Conservation (phyloP, 306 rosid species). For the Trifolium fragiferum region DNA sequence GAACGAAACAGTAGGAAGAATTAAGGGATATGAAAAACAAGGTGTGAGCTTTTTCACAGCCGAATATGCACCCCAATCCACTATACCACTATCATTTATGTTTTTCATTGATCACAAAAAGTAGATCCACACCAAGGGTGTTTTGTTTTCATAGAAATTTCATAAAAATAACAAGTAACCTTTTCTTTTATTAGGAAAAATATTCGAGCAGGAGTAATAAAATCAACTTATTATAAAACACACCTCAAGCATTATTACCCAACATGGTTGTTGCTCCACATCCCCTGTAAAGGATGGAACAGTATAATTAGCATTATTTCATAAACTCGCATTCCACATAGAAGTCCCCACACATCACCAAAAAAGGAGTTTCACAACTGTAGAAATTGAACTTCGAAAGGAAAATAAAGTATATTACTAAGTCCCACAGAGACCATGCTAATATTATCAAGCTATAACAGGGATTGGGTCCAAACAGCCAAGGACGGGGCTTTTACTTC, state of each 20-base stretch:
- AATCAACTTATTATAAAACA: slow-evolving; percentile 43
- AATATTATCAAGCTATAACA: slow-evolving; percentile 22
- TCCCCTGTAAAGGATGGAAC: slow-evolving; percentile 57
- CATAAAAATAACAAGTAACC: slow-evolving; percentile 5
- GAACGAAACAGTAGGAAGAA: slow-evolving; percentile 15
- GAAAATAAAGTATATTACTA: slow-evolving; percentile 17
- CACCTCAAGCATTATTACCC: slow-evolving; percentile 99
- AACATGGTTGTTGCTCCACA: slow-evolving; percentile 83
- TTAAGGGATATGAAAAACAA: background rate
- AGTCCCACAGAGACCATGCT: slow-evolving; percentile 18
- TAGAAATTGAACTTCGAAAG: background rate
- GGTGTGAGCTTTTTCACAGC: background rate
- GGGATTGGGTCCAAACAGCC: slow-evolving; percentile 15
- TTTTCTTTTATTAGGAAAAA: slow-evolving; percentile 6
- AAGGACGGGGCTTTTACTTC: background rate
- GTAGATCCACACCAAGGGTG: slow-evolving; percentile 22
- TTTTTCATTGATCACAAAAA: slow-evolving; percentile 2
- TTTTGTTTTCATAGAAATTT: slow-evolving; percentile 17
- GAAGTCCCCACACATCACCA: slow-evolving; percentile 27
- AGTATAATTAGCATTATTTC: slow-evolving; percentile 23
- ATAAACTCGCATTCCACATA: slow-evolving; percentile 24
- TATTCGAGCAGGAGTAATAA: slow-evolving; percentile 2
- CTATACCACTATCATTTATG: slow-evolving; percentile 1
- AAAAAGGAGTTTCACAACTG: slow-evolving; percentile 29
- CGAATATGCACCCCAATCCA: background rate